Evolutionary conservation across 2,329 filamentous ascomycete species (phyloP).

Genomic region (Rutstroemia sp.): DNA sequence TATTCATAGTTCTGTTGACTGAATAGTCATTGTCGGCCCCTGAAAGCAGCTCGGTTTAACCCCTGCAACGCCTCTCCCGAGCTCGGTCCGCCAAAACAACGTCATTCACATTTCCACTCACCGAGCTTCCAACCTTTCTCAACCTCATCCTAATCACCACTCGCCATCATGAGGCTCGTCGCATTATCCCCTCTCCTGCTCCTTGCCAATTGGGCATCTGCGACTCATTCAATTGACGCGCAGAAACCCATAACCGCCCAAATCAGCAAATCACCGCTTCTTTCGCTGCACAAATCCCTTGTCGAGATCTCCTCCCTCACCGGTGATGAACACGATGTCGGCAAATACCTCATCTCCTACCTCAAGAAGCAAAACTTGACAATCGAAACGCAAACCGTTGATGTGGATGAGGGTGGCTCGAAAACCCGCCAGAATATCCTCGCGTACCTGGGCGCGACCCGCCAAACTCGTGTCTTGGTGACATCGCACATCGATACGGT

Average conservation of each 20-base stretch:
- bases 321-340: constrained; percentile 51
- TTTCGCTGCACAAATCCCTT: constrained; percentile 56
- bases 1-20: too few relatives aligned
- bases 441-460: constrained; percentile 45
- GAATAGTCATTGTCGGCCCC: too few relatives aligned
- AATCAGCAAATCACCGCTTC: constrained; percentile 30
- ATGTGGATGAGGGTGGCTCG: constrained; percentile 12
- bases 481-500: constrained; percentile 60
- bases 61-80: too few relatives aligned
- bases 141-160: neutral
- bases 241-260: constrained; percentile 15
- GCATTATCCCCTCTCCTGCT: constrained; percentile 11
- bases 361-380: constrained; percentile 51
- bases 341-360: constrained; percentile 49
- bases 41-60: too few relatives aligned
- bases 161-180: constrained; percentile 18
- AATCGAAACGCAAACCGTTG: constrained; percentile 49
- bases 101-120: neutral
- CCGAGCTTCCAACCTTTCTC: neutral
- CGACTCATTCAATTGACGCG: constrained; percentile 11
- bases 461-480: constrained; percentile 43
- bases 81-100: too few relatives aligned
- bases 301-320: constrained; percentile 55
- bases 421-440: constrained; percentile 47
- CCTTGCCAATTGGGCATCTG: constrained; percentile 11